Evolutionary conservation across 2,329 filamentous ascomycete genomes (phyloP).

Genomic region (Paecilomyces variotii): DNA sequence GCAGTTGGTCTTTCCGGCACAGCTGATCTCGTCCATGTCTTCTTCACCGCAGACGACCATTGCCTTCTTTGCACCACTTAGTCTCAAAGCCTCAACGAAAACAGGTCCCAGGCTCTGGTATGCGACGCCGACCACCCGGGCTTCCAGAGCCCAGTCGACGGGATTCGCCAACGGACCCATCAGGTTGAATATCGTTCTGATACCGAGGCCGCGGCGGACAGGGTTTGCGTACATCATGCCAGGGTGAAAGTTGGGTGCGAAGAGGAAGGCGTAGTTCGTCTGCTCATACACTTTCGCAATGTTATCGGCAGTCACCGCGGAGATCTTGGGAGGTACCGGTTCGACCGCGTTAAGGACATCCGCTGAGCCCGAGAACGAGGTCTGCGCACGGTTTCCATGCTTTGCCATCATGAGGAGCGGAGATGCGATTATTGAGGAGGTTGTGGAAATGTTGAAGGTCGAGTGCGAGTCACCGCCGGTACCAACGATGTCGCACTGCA

Average conservation of each 20-base stretch:
- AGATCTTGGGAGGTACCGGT: constrained; percentile 65
- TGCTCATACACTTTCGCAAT: constrained; percentile 64
- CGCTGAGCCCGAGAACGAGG: constrained; percentile 89
- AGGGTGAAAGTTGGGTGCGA: constrained; percentile 91
- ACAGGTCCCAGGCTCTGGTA: constrained; percentile 78
- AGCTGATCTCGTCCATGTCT: constrained; percentile 91
- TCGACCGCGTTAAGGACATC: constrained; percentile 74
- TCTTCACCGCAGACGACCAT: constrained; percentile 90
- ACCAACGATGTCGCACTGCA: constrained; percentile 82
- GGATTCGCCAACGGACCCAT: constrained; percentile 90
- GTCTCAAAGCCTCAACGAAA: constrained; percentile 74
- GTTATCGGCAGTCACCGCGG: constrained; percentile 63
- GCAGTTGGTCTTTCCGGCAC: constrained; percentile 79
- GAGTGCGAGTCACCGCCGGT: constrained; percentile 95
- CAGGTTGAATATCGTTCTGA: constrained; percentile 96
- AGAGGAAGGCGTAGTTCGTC: constrained; percentile 91
- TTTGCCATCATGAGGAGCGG: constrained; percentile 80
- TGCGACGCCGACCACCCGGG: constrained; percentile 86
- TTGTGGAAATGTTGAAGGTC: constrained; percentile 97
- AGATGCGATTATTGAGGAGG: constrained; percentile 84
- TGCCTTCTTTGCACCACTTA: constrained; percentile 72
- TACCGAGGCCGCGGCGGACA: constrained; percentile 79
- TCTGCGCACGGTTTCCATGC: constrained; percentile 92
- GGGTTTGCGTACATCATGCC: constrained; percentile 85
- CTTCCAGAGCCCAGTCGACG: constrained; percentile 74